A percentile compares a stretch with the other conserved stretches of the same genome.
These are phyloP conservation scores for Entomortierella lignicola DNA, from an alignment of 192 early-diverging fungal genomes.

Conservation along the genomic window DNA sequence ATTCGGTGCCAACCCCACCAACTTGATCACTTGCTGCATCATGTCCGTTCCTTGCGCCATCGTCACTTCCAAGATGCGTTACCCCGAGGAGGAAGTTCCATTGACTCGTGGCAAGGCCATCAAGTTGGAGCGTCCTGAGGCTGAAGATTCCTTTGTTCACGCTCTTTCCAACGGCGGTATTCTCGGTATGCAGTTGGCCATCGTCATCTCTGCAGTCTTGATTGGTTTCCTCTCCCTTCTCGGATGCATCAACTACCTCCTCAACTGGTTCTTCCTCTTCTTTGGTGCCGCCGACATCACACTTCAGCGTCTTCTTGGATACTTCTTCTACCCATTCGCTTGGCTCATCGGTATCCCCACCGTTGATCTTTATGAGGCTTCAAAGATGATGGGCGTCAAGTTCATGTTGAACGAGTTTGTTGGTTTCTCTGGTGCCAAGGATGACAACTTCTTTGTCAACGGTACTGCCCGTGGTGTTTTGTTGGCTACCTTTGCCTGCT, in stretches of 20 bases:
- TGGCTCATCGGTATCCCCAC: slow-evolving; percentile 75
- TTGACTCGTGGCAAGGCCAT: slow-evolving; percentile 76
- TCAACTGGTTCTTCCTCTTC: slow-evolving; percentile 78
- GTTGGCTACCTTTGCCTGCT: slow-evolving; percentile 81
- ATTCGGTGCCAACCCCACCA: slow-evolving; percentile 71
- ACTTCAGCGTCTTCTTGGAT: slow-evolving; percentile 78
- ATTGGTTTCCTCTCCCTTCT: slow-evolving; percentile 82
- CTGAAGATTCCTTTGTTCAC: slow-evolving; percentile 81
- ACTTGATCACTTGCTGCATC: slow-evolving; percentile 86
- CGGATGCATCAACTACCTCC: slow-evolving; percentile 72
- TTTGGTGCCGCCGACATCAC: slow-evolving; percentile 69
- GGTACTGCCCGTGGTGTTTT: slow-evolving; percentile 56
- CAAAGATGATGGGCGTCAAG: slow-evolving; percentile 75
- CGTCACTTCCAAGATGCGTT: slow-evolving; percentile 86
- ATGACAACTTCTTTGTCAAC: slow-evolving; percentile 52
- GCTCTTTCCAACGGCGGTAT: slow-evolving; percentile 87
- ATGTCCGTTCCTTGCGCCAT: slow-evolving; percentile 92
- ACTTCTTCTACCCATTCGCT: slow-evolving; percentile 81
- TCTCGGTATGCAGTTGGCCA: slow-evolving; percentile 78
- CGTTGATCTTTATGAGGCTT: slow-evolving; percentile 56
- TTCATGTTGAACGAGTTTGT: slow-evolving; percentile 82
- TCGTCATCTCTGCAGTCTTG: slow-evolving; percentile 81
- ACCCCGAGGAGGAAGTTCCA: slow-evolving; percentile 86
- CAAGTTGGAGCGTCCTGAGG: slow-evolving; percentile 65
- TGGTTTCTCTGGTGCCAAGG: slow-evolving; percentile 66